Conservation (phyloP, 129 eudicot species). For the Flaveria robusta region DNA sequence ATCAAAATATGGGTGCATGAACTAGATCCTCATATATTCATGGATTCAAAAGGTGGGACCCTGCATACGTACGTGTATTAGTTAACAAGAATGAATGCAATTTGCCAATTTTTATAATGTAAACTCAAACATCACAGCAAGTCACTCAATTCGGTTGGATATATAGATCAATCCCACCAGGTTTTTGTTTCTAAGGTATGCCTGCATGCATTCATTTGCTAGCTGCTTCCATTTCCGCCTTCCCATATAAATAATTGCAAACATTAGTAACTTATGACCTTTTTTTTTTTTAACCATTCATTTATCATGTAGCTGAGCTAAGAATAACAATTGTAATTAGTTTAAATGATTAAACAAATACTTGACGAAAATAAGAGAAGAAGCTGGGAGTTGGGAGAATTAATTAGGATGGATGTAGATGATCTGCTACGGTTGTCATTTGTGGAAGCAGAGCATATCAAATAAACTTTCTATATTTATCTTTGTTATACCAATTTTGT, state of each 20-base stretch:
- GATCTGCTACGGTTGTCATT: not conserved
- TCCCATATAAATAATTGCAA: no score
- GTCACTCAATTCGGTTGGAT: no score
- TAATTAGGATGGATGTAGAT: not conserved
- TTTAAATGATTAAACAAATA: no score
- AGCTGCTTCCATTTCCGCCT: no score
- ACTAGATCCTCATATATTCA: not conserved
- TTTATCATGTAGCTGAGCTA: no score
- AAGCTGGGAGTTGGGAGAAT: not conserved
- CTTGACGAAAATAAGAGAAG: not conserved
- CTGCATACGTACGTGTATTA: not conserved
- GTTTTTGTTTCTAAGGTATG: no score
- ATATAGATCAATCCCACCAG: no score
- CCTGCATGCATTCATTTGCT: no score
- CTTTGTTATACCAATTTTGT: not conserved
- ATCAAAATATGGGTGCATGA: not conserved
- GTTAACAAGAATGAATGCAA: conserved; percentile 5
- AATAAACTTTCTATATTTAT: conserved; percentile 3
- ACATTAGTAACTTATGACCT: no score
- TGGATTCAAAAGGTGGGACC: not conserved
- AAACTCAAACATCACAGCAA: no score
- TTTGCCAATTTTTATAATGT: not conserved
- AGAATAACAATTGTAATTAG: no score
- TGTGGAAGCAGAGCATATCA: not conserved
- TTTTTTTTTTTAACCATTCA: no score